phyloP scores from a whole-genome alignment of 805 yeast species.

The Saturnispora ahearnii region DNA sequence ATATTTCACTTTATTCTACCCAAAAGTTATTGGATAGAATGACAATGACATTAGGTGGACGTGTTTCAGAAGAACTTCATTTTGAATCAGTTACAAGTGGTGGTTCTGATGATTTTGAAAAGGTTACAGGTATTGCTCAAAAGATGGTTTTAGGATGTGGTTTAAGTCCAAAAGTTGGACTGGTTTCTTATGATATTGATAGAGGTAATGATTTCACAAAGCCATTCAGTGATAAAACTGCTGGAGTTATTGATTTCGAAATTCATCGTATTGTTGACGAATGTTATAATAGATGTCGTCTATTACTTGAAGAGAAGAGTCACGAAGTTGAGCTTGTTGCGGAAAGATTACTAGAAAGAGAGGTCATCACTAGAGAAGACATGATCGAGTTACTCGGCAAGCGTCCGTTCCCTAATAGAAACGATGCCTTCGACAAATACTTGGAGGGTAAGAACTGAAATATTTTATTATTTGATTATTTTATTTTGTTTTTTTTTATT shows the following conservation, averaged over 20 bases:
- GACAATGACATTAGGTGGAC: slow-evolving; percentile 92
- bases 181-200: slow-evolving; percentile 42
- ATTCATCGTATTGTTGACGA: slow-evolving; percentile 58
- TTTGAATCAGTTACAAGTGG: slow-evolving; percentile 85
- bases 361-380: slow-evolving; percentile 74
- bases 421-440: slow-evolving; percentile 87
- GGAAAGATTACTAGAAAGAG: slow-evolving; percentile 59
- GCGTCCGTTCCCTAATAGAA: slow-evolving; percentile 68
- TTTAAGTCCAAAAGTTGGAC: slow-evolving; percentile 75
- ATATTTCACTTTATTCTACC: slow-evolving; percentile 66
- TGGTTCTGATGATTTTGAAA: slow-evolving; percentile 87
- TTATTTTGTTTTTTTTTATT: not conserved
- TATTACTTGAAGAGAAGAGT: slow-evolving; percentile 46
- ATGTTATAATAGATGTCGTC: slow-evolving; percentile 52
- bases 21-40: slow-evolving; percentile 75
- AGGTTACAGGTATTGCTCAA: slow-evolving; percentile 81
- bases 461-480: not conserved
- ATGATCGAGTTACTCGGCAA: slow-evolving; percentile 70
- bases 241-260: slow-evolving; percentile 57
- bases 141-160: slow-evolving; percentile 85
- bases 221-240: slow-evolving; percentile 68
- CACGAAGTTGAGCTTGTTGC: slow-evolving; percentile 64
- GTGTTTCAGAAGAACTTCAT: slow-evolving; percentile 86
- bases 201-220: slow-evolving; percentile 43
- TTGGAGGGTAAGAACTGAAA: slow-evolving; percentile 30